phyloP scores from a whole-genome alignment of 768 basidiomycete genomes.

The Mrakia frigida region DNA sequence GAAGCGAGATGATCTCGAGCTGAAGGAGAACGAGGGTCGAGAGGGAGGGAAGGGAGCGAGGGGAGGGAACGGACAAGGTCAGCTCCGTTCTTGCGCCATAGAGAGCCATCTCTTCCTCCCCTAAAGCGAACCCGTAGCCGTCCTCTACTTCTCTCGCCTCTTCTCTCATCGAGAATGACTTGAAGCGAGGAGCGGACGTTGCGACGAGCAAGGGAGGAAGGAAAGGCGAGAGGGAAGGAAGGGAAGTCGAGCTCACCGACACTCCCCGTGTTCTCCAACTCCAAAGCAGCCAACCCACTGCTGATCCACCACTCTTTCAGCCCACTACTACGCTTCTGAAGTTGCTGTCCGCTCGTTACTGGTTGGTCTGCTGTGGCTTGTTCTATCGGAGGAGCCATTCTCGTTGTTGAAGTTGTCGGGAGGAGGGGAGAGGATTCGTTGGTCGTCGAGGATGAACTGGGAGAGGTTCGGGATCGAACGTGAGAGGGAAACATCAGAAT shows the following conservation, averaged over 20 bases:
- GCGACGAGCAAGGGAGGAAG: no score
- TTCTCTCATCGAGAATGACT: not conserved
- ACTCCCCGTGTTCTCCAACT: slow-evolving; percentile 14
- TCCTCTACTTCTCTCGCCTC: not conserved
- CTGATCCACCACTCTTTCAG: not conserved
- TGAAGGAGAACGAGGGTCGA: not conserved
- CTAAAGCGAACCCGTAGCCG: no score
- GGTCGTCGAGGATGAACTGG: not conserved
- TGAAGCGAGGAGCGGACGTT: not conserved
- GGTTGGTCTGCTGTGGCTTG: not conserved
- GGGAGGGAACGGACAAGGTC: not conserved
- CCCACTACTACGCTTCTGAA: not conserved
- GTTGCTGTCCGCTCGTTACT: not conserved
- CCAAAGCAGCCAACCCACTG: not conserved
- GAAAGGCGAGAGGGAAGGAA: not conserved
- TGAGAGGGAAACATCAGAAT: not conserved
- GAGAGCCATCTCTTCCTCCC: no score
- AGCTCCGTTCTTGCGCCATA: not conserved
- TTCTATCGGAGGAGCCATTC: not conserved
- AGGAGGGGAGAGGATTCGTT: not conserved
- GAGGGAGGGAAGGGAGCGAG: not conserved
- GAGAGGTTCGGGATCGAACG: not conserved
- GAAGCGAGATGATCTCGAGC: slow-evolving; percentile 34
- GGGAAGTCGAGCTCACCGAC: slow-evolving; percentile 3
- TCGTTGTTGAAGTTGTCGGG: not conserved